Conservation (phyloP, 768 basidiomycete species). For the button mushroom (Agaricus bisporus) region DNA sequence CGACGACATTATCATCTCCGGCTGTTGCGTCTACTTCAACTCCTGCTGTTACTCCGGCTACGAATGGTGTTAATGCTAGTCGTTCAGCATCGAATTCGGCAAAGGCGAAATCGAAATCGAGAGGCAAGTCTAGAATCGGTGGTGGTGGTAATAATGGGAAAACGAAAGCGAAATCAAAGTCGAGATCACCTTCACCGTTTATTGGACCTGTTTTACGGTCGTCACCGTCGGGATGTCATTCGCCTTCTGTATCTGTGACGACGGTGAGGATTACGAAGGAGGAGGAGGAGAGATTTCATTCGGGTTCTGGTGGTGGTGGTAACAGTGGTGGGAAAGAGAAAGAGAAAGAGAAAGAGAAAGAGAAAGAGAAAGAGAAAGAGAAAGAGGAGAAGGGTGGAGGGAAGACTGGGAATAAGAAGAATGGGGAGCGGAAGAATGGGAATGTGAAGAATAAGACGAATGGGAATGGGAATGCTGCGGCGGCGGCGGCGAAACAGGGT, state of each 20-base stretch:
- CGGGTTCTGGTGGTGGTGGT: slow-evolving; percentile 2
- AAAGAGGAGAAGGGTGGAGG: neutral
- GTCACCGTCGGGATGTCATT: no score
- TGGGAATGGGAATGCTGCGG: neutral
- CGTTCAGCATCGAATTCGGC: no score
- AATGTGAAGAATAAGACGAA: neutral
- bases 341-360: no score
- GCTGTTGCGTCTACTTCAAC: no score
- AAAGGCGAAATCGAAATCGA: neutral
- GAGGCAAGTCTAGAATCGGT: neutral
- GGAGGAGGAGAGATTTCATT: slow-evolving; percentile 8
- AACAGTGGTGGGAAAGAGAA: neutral
- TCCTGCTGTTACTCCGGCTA: no score
- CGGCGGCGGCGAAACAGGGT: neutral
- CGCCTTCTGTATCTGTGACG: no score
- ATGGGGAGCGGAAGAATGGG: neutral
- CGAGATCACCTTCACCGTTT: neutral
- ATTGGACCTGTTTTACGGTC: neutral
- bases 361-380: no score
- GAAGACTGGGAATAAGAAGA: neutral
- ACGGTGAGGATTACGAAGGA: slow-evolving; percentile 5
- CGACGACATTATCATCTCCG: no score
- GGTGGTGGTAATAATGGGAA: no score
- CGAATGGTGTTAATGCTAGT: no score
- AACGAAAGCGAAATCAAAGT: neutral